Conservation (phyloP, 768 basidiomycete genomes). For the Suillus variegatus region DNA sequence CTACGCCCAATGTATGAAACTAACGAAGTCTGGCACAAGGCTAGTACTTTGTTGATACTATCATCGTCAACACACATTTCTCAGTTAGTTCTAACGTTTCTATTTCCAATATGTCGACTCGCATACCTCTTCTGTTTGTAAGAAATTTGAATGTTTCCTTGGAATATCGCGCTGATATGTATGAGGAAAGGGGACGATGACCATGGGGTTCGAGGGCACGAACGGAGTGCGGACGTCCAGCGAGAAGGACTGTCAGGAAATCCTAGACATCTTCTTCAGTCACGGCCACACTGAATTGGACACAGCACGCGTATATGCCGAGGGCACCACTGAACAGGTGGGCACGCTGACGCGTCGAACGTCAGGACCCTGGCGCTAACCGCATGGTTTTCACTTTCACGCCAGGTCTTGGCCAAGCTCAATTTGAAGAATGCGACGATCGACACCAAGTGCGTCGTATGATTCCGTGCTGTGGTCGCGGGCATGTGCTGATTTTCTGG, state of each 20-base stretch:
- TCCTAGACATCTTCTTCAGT: slow-evolving; percentile 45
- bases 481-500: not conserved
- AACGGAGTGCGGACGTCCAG: slow-evolving; percentile 41
- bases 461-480: not conserved
- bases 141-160: not conserved
- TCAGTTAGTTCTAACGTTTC: no score
- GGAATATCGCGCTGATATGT: not conserved
- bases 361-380: not conserved
- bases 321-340: slow-evolving; percentile 58
- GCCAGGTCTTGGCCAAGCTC: slow-evolving; percentile 42
- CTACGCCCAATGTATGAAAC: not conserved
- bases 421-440: slow-evolving; percentile 41
- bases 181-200: slow-evolving; percentile 47
- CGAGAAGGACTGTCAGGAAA: slow-evolving; percentile 40
- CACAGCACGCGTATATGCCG: slow-evolving; percentile 50
- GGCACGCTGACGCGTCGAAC: not conserved
- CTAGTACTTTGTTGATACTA: not conserved
- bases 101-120: slow-evolving; percentile 7
- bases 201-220: slow-evolving; percentile 42
- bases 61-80: not conserved
- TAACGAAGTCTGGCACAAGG: not conserved
- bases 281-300: slow-evolving; percentile 50
- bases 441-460: slow-evolving; percentile 47
- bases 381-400: not conserved
- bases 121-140: slow-evolving; percentile 12